Evolutionary conservation across 2,329 filamentous ascomycete species (phyloP), one percentile per base, ranked within the genome.

Genomic region (Elsinoe perseae): DNA sequence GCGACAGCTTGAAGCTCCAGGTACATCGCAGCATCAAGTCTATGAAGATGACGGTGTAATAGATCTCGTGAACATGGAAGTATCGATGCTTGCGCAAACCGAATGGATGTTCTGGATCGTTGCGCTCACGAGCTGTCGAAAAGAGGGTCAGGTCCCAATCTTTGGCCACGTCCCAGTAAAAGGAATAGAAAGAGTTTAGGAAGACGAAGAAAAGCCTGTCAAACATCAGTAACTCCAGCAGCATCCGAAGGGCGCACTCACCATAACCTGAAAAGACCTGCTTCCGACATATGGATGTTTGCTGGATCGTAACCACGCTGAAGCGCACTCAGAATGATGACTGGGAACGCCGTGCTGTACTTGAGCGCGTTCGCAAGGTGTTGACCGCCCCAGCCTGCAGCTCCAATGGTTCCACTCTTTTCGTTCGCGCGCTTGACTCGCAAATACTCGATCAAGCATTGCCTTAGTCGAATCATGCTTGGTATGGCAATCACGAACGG

Each of bases 151-250:
- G 77, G 67, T 97, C 93, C 93, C 93, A 98, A 76, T 98, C 93
- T 74, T 91, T 93, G 56, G 89, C 80, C 27, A 97, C 84, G 66
- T 98, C 93, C 93, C 93, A 98, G 77, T 93, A 98, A 75, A 97
- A 97, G n/a, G 87, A 90, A 73, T 95, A 98, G 43, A 87, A 76
- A 12, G 89, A 95, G 70, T 98, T 96, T 64, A 93, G 67, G 30
- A 89, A 75, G 27, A 89, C 86, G 42, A 86, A 86, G 32, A 80
- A 72, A 27, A 95, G 75, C 84, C 89, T 93, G 48, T 75, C 73
- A 8, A 16, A 9, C 14, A 25, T 57, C 50, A 46, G 54, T 36
- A 14, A 14, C 21, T 9, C 14, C 14, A 7, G 18, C 16, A 23
- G n/a, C n/a, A 50, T 10, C 6, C 27, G n/a, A 9, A 16, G 14